phyloP scores from a whole-genome alignment of 2,329 filamentous ascomycete species.

The Microsporum canis region DNA sequence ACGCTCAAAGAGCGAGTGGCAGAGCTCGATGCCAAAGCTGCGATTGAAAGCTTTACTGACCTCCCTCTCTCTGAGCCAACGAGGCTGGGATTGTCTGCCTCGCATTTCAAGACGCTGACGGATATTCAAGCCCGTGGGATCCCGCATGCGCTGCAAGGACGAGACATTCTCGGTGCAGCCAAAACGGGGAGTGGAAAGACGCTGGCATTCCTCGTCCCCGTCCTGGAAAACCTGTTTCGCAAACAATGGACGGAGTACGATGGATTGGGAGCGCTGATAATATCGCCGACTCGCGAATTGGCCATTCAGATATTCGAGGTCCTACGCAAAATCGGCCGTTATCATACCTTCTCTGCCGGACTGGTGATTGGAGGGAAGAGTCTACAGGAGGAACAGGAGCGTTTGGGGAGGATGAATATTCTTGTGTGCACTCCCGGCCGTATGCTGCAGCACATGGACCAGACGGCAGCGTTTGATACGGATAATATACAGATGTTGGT shows the following conservation, averaged over 20 bases:
- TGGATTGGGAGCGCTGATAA: conserved; percentile 81
- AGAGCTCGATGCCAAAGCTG: conserved; percentile 35
- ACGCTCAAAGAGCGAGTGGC: conserved; percentile 34
- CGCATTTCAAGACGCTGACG: conserved; percentile 81
- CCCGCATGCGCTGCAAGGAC: conserved; percentile 70
- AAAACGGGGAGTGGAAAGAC: conserved; percentile 96
- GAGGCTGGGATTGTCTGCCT: conserved; percentile 63
- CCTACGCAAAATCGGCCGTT: conserved; percentile 73
- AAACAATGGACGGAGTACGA: conserved; percentile 82
- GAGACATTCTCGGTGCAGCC: conserved; percentile 83
- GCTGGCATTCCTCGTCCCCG: conserved; percentile 78
- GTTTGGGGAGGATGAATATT: conserved; percentile 88
- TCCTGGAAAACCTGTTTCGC: conserved; percentile 85
- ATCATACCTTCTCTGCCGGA: conserved; percentile 84
- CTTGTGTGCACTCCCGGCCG: conserved; percentile 88
- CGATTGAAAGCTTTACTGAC: conserved; percentile 62
- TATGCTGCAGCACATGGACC: conserved; percentile 90
- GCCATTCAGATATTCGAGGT: conserved; percentile 97
- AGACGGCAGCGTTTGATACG: conserved; percentile 80
- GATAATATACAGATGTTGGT: conserved; percentile 88
- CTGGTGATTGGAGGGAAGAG: conserved; percentile 90
- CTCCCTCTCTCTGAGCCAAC: conserved; percentile 79
- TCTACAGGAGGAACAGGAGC: conserved; percentile 73
- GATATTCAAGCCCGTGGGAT: conserved; percentile 89
- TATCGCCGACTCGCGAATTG: conserved; percentile 87